phyloP scores from a whole-genome alignment of 768 basidiomycete species.

The Lactifluus hygrophoroides region DNA sequence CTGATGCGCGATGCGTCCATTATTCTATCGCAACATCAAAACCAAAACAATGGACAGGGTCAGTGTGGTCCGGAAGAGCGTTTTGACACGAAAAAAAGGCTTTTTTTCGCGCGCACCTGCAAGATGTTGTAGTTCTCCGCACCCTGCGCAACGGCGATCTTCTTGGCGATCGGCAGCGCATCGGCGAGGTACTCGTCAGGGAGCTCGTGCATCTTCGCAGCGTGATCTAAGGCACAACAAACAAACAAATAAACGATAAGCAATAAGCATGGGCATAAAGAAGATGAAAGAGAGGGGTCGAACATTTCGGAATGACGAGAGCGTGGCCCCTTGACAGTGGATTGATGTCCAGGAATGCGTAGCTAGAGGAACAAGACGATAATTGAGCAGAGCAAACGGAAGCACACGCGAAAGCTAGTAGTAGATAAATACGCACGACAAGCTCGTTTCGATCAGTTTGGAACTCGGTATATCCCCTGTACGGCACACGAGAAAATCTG shows the following conservation, averaged over 20 bases:
- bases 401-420: neutral
- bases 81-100: too few relatives aligned
- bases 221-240: conserved; percentile 58
- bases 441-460: conserved; percentile 72
- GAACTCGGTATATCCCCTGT: conserved; percentile 84
- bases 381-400: neutral
- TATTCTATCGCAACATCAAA: conserved; percentile 41
- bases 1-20: conserved; percentile 50
- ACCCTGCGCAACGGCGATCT: conserved; percentile 71
- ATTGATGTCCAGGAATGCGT: conserved; percentile 87
- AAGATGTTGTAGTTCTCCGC: conserved; percentile 81
- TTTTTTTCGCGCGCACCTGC: conserved; percentile 40
- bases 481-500: neutral
- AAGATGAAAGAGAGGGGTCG: neutral
- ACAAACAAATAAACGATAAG: neutral
- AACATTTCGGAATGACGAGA: conserved; percentile 90
- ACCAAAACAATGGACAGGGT: too few relatives aligned
- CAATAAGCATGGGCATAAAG: neutral
- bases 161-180: conserved; percentile 74
- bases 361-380: conserved; percentile 34
- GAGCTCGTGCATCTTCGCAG: conserved; percentile 76
- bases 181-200: conserved; percentile 81
- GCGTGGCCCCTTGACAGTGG: conserved; percentile 88
- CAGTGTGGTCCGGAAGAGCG: neutral
- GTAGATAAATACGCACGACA: conserved; percentile 41